phyloP scores from a whole-genome alignment of 2,329 filamentous ascomycete species.

The Colletotrichum tropicicola region DNA sequence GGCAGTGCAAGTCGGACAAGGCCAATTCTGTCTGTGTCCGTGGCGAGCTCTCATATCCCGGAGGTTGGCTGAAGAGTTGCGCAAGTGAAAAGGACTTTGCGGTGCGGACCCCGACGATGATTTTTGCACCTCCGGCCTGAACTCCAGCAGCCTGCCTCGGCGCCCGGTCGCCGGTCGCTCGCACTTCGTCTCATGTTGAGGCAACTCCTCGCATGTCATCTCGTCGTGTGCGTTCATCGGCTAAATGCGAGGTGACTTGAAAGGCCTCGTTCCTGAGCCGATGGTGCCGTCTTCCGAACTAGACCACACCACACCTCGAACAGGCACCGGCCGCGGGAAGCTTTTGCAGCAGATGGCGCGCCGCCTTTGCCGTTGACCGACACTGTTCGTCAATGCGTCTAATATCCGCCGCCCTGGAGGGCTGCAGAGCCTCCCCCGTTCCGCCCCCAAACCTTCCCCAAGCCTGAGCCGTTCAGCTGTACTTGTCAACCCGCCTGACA shows the following conservation, averaged over 20 bases:
- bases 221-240: not conserved
- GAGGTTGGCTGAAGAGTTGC: not conserved
- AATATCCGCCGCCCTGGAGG: not conserved
- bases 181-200: constrained; percentile 17
- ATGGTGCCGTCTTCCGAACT: constrained; percentile 11
- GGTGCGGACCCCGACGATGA: not conserved
- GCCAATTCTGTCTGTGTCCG: too few species aligned
- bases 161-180: not conserved
- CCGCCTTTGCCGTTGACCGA: not conserved
- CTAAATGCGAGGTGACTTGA: not conserved
- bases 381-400: constrained; percentile 3
- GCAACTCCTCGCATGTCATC: constrained; percentile 1
- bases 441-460: not conserved
- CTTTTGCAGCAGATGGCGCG: not conserved
- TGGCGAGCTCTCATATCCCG: too few species aligned
- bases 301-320: not conserved
- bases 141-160: not conserved
- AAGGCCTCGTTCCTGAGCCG: not conserved
- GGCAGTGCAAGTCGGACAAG: not conserved
- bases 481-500: constrained; percentile 2
- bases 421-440: not conserved
- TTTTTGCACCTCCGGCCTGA: not conserved
- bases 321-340: not conserved
- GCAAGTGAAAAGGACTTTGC: not conserved
- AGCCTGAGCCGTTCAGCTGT: not conserved